These are phyloP conservation scores for Hypoxylon fuscum DNA, from an alignment of 495 filamentous ascomycete genomes.

Conservation along the genomic window DNA sequence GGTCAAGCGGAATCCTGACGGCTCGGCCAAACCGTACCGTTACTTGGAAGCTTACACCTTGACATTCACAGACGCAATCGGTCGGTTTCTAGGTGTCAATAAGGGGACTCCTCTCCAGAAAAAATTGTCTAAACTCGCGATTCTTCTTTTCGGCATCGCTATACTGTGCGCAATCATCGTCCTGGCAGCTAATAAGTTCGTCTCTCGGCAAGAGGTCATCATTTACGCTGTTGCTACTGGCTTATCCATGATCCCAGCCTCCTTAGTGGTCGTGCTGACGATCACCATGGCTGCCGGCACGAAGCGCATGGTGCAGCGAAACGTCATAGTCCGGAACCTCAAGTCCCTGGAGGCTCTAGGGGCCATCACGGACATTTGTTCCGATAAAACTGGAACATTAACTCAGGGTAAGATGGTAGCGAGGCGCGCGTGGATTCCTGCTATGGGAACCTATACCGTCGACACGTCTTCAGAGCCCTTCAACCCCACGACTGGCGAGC, in stretches of 20 bases:
- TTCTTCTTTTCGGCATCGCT: conserved; percentile 58
- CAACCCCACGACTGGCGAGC: too few relatives aligned
- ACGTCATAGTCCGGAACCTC: conserved; percentile 62
- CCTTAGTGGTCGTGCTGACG: conserved; percentile 62
- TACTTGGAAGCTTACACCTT: conserved; percentile 75
- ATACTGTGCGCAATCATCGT: conserved; percentile 62
- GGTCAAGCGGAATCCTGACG: conserved; percentile 66
- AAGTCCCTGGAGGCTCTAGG: conserved; percentile 68
- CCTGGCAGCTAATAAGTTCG: conserved; percentile 58
- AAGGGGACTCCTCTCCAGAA: conserved; percentile 64
- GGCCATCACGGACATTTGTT: conserved; percentile 76
- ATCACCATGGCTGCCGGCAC: conserved; percentile 65
- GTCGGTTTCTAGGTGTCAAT: conserved; percentile 74
- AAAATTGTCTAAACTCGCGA: conserved; percentile 61
- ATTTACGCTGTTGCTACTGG: conserved; percentile 68
- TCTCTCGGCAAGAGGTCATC: conserved; percentile 53
- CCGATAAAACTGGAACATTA: conserved; percentile 76
- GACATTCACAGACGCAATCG: conserved; percentile 71
- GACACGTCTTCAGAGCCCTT: conserved; percentile 59
- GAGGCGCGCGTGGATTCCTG: conserved; percentile 62
- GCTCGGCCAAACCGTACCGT: conserved; percentile 68
- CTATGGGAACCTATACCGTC: conserved; percentile 67
- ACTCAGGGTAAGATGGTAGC: conserved; percentile 73
- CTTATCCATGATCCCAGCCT: conserved; percentile 65
- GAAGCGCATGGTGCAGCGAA: conserved; percentile 58